Conservation (phyloP, 169 alveolate species). For the Amoebophrya sp. region DNA sequence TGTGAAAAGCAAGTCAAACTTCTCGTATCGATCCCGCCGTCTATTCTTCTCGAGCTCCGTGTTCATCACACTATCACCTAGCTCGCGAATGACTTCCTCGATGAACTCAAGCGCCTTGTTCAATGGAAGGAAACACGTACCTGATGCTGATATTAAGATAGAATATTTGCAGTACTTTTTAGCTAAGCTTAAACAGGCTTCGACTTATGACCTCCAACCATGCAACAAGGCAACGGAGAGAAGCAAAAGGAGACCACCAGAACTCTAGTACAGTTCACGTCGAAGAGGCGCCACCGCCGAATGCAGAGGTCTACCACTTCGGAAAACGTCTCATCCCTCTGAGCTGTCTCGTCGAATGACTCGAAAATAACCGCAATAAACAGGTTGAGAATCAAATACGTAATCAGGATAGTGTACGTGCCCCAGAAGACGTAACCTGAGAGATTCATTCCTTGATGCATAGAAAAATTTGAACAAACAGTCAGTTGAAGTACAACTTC, state of each 20-base stretch:
- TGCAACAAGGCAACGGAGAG: no score
- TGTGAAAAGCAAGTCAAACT: neutral
- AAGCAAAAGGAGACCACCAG: no score
- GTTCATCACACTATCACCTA: neutral
- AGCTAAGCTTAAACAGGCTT: no score
- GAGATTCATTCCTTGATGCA: neutral
- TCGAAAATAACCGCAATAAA: slow-evolving; percentile 47
- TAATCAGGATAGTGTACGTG: slow-evolving; percentile 37
- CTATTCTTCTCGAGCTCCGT: no score
- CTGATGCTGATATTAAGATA: no score
- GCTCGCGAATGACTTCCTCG: neutral
- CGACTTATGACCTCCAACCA: no score
- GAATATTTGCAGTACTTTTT: no score
- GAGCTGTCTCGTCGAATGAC: neutral
- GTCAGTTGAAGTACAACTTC: no score
- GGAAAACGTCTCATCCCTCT: neutral
- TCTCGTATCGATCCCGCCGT: neutral
- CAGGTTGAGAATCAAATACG: slow-evolving; percentile 38
- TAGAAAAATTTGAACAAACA: no score
- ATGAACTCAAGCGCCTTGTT: neutral
- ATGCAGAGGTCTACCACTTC: neutral
- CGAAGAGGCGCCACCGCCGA: neutral
- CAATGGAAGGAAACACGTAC: neutral
- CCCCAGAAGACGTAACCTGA: slow-evolving; percentile 23
- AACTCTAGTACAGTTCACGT: neutral